A percentile compares a stretch with the other conserved stretches of the same genome.
phyloP scores from a whole-genome alignment of 2,329 filamentous ascomycete genomes.

The Ceratocystis alfenasii region DNA sequence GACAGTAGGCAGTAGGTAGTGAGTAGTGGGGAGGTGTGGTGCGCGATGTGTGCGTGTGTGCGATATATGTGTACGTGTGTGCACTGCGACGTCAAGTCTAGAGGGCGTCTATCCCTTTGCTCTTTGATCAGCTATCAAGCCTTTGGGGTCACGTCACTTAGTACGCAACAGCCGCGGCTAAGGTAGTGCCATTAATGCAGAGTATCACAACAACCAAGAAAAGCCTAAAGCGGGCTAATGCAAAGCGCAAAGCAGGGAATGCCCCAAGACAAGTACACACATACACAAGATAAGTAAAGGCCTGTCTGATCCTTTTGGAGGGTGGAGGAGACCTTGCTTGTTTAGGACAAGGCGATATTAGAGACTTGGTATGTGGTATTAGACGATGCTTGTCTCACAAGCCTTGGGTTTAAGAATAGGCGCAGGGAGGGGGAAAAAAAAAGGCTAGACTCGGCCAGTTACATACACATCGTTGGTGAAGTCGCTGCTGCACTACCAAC shows the following conservation, averaged over 20 bases:
- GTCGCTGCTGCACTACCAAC: neutral
- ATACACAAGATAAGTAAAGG: neutral
- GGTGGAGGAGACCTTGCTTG: neutral
- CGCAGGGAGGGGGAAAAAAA: neutral
- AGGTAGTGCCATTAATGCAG: neutral
- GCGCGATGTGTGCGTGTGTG: neutral
- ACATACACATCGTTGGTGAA: neutral
- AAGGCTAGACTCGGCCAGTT: neutral
- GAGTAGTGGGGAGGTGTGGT: neutral
- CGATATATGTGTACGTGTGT: neutral
- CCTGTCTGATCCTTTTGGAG: neutral
- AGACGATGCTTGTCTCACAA: neutral
- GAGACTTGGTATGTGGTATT: neutral
- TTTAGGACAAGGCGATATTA: neutral
- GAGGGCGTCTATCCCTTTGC: too few relatives aligned
- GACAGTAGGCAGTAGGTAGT: neutral
- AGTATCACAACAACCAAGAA: neutral
- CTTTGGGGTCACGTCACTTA: neutral
- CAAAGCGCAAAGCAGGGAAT: neutral
- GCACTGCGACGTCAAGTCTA: neutral
- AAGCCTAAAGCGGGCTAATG: neutral
- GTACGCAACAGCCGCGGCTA: neutral
- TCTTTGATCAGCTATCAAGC: too few relatives aligned
- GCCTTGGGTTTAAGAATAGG: neutral
- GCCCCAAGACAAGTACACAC: neutral